Conservation (phyloP, 495 filamentous ascomycete species). For the Xeromyces bisporus region DNA sequence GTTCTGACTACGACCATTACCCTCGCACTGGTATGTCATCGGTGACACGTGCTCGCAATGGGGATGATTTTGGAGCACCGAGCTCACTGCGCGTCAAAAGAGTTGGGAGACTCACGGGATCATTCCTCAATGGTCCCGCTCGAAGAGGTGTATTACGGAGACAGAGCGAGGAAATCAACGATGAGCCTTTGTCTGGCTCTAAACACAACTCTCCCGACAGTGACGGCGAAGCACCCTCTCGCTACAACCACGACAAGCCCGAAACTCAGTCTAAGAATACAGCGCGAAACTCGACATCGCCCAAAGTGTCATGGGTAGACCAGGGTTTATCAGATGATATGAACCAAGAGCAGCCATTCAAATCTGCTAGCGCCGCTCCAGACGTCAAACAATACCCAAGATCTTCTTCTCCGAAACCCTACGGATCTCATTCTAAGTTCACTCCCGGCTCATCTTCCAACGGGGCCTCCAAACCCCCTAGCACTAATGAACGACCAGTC, state of each 20-base stretch:
- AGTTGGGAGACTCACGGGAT: conserved; percentile 51
- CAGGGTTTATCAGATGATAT: conserved; percentile 17
- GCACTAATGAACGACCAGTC: conserved; percentile 30
- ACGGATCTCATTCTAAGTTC: conserved; percentile 24
- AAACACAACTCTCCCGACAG: conserved; percentile 15
- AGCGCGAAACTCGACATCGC: conserved; percentile 19
- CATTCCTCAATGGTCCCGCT: conserved; percentile 58
- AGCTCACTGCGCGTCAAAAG: conserved; percentile 60
- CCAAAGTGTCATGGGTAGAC: conserved; percentile 31
- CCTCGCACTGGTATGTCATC: conserved; percentile 36
- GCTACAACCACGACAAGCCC: conserved; percentile 10
- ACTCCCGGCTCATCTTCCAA: conserved; percentile 25
- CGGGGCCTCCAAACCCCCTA: conserved; percentile 21
- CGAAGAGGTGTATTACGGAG: conserved; percentile 50
- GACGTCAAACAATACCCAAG: conserved; percentile 22
- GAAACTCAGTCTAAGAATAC: conserved; percentile 15
- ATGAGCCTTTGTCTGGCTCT: conserved; percentile 11
- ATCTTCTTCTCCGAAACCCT: conserved; percentile 24
- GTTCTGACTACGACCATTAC: conserved; percentile 25
- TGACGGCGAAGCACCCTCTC: conserved; percentile 10
- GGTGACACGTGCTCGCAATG: conserved; percentile 27
- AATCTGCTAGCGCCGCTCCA: conserved; percentile 7
- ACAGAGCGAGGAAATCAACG: conserved; percentile 56
- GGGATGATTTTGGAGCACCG: conserved; percentile 41
- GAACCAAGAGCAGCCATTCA: conserved; percentile 12